Conservation (phyloP, 2,329 filamentous ascomycete species). For the Epichloe glyceriae region DNA sequence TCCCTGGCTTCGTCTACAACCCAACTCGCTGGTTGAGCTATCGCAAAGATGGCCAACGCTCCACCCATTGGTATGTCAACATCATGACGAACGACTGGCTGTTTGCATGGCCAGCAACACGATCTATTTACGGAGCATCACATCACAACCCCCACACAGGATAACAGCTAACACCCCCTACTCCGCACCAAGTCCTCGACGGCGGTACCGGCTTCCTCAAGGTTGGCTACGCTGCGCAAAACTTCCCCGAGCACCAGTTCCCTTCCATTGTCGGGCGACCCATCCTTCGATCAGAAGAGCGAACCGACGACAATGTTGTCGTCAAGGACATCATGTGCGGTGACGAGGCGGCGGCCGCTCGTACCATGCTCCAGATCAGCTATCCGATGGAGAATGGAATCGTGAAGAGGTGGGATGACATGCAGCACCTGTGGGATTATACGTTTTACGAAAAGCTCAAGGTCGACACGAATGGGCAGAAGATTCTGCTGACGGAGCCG, state of each 20-base stretch:
- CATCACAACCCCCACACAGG: neutral
- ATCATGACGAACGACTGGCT: slow-evolving; percentile 11
- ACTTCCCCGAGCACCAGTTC: slow-evolving; percentile 98
- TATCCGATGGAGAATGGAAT: slow-evolving; percentile 99
- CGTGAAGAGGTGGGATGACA: slow-evolving; percentile 98
- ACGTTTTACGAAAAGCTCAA: slow-evolving; percentile 97
- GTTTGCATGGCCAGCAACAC: neutral
- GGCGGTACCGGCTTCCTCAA: slow-evolving; percentile 99
- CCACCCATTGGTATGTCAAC: slow-evolving; percentile 39
- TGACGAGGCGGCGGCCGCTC: slow-evolving; percentile 88
- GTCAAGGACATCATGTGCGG: slow-evolving; percentile 99
- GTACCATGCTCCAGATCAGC: slow-evolving; percentile 95
- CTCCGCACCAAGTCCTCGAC: slow-evolving; percentile 71
- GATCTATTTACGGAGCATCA: neutral
- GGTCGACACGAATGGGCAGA: slow-evolving; percentile 78
- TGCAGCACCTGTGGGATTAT: slow-evolving; percentile 99
- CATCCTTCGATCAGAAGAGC: slow-evolving; percentile 92
- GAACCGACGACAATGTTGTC: slow-evolving; percentile 46
- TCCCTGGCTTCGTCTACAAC: neutral
- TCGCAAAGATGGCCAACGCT: slow-evolving; percentile 34
- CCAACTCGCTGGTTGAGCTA: slow-evolving; percentile 7
- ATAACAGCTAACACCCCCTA: slow-evolving; percentile 3
- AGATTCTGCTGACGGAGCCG: slow-evolving; percentile 94
- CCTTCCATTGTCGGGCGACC: slow-evolving; percentile 96
- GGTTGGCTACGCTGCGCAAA: slow-evolving; percentile 97